Base-by-base conservation (phyloP, 148 eudicot genomes). In the Suaeda aralocaspica region DNA sequence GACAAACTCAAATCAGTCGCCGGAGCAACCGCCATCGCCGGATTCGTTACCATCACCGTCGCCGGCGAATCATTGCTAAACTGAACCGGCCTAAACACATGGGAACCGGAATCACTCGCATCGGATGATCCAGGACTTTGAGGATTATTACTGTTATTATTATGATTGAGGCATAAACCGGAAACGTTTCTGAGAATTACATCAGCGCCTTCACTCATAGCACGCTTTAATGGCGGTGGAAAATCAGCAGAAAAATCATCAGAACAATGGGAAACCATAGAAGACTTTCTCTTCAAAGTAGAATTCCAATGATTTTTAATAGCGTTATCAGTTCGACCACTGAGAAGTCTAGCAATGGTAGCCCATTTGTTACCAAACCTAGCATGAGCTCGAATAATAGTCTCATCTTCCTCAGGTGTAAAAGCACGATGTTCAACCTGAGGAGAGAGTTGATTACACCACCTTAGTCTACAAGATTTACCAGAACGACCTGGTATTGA, bases 271-370 rank as follows among this genome's bases (percentile, higher is more conserved):
- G 76, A 55, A 4, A 73, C 77, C 65, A 81, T 68, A 0, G 81
- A 80, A 62, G 85, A 82, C 79, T 87, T 88, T 31, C 97, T 69
- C 78, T 90, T 88, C 22, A 92, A 71, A 0, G 97, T 89, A 0
- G 91, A 86, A 82, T 92, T 92, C 97, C 97, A 92, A 71, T 92
- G 98, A 61, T 92, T 92, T 75, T 92, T 92, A 2, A 92, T 89
- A 4, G 98, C 92, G 84, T 92, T 92, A 51, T 92, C 98, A 25
- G 98, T 92, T 9, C 98, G 78, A 0, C 98, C 98, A 21, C 76
- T 71, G 0, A 92, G 69, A 13, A 92, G 71, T 0, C 93, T 78
- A 50, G 98, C 98, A 6, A 92, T 89, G 16, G 93, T 83, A 33
- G 98, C 98, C 96, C 98, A 92, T 52, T 92, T 92, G 76, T 90